Base-by-base conservation (phyloP, 768 basidiomycete species). In the Amylocystis lapponica region DNA sequence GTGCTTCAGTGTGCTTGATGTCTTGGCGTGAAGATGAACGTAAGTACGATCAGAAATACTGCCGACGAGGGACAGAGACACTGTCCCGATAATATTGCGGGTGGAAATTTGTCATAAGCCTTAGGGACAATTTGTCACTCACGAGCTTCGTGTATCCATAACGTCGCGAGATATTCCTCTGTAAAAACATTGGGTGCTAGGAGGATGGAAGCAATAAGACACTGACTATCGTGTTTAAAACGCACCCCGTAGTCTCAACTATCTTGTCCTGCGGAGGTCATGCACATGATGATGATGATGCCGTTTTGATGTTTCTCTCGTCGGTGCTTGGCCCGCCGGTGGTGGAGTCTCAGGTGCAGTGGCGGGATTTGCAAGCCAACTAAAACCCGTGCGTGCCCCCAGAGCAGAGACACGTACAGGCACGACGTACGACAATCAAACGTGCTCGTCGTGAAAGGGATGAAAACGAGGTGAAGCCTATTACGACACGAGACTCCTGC, bases 321-420 rank as follows among this genome's bases (percentile, higher is more conserved):
- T 79, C 80, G 8, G 74, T 74, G 29, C 78, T 59, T 19, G 85
- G 70, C 56, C 76, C 41, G 78, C 66, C 26, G 67, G 62, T 4
- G 69, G 57, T 12, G 70, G 68, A 48, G 70, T 64, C 10, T 63
- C 48, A 30, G 4, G 65, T 67, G 23, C 62, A 49, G 52, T 62
- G 65, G 39, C 58, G 57, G 10, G 69, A 10, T 49, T 66, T 69
- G 52, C 65, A 66, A 2, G 64, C 65, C 2, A 49, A 35, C 58
- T 63, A 69, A 50, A 69, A n/a, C n/a, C n/a, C n/a, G n/a, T n/a
- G n/a, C n/a, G n/a, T n/a, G n/a, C n/a, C n/a, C n/a, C n/a, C n/a
- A 61, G 39, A 64, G 16, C 17, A 63, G 47, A 52, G 68, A 69
- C 2, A 48, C 40, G 2, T 63, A 62, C 2, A 71, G 35, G 12